Evolutionary conservation across 1,139 yeast genomes (phyloP), one percentile per base, ranked within the genome.

Genomic region (Lodderomyces orthopsilosis): DNA sequence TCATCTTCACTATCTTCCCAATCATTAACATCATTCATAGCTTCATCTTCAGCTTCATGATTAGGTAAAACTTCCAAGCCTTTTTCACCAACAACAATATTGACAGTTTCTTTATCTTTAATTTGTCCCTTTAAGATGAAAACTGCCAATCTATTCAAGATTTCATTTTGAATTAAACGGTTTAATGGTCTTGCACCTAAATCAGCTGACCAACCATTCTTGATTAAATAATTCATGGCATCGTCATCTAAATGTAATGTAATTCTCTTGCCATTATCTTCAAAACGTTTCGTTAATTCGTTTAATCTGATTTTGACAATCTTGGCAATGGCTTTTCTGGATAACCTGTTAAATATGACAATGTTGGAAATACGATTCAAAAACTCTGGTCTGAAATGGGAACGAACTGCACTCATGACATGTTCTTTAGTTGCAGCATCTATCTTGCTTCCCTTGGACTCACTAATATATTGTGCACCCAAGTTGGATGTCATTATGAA

Each of bases 151-250:
- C 75, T 82, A 66, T 93, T 93, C 63, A 93, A 80, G 24, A 93
- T 75, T 63, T 90, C 95, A 51, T 77, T 80, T 66, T 93, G 98
- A 51, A 93, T 90, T 54, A 93, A 77, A 58, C 98, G 81, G 75
- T 93, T 94, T 68, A 93, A 77, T 48, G 99, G 99, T 64, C 99
- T 81, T 2, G 99, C 98, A 67, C 99, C 98, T 63, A 93, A 75
- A 63, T 90, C 96, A 42, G 86, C 77, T 22, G 96, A 89, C 68
- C 91, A 93, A 38, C 99, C 98, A 57, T 90, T 73, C 55, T 77
- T 74, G 55, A 91, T 81, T 52, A 93, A 74, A 72, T 85, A 93
- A 43, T 86, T 91, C 57, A 86, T 70, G 6, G 97, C 96, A 6
- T 72, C 81, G 40, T 79, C 81, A 45, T 83, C 82, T 14, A 91